These are phyloP conservation scores for Triticum urartu DNA, from an alignment of 176 grass and related monocot genomes.

Conservation along the genomic window DNA sequence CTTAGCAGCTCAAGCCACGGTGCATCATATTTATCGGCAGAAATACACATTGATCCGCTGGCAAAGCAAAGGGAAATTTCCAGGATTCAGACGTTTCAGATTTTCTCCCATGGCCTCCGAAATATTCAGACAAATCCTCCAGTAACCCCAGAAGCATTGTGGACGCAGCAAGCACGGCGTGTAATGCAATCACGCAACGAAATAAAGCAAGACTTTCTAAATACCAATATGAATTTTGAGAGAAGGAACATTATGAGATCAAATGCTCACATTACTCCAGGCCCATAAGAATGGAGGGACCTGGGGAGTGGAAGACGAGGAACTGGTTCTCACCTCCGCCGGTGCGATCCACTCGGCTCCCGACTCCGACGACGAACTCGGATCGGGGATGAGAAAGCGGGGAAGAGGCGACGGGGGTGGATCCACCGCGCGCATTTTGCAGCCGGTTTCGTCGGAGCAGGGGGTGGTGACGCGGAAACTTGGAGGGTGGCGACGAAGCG, in stretches of 20 bases:
- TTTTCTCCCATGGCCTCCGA: not conserved
- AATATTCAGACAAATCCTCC: too few relatives aligned
- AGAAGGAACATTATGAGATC: not conserved
- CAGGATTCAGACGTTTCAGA: not conserved
- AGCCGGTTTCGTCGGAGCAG: constrained; percentile 26
- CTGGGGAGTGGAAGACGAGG: not conserved
- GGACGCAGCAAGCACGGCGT: not conserved
- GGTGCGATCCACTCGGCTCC: not conserved
- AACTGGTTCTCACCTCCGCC: constrained; percentile 1
- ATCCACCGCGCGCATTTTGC: constrained; percentile 8
- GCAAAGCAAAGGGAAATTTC: not conserved
- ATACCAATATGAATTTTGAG: not conserved
- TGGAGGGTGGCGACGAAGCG: not conserved
- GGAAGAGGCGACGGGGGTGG: constrained; percentile 1
- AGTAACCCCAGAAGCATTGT: too few relatives aligned
- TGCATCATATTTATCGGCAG: not conserved
- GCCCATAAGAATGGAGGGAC: not conserved
- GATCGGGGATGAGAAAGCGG: not conserved
- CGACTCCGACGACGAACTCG: not conserved
- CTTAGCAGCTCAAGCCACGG: not conserved
- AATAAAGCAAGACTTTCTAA: not conserved
- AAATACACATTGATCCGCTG: not conserved
- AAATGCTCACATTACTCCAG: not conserved
- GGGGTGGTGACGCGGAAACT: not conserved
- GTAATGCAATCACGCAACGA: not conserved